Evolutionary conservation across 176 grass and related monocot genomes (phyloP).

Genomic region (Calamus simplicifolius): DNA sequence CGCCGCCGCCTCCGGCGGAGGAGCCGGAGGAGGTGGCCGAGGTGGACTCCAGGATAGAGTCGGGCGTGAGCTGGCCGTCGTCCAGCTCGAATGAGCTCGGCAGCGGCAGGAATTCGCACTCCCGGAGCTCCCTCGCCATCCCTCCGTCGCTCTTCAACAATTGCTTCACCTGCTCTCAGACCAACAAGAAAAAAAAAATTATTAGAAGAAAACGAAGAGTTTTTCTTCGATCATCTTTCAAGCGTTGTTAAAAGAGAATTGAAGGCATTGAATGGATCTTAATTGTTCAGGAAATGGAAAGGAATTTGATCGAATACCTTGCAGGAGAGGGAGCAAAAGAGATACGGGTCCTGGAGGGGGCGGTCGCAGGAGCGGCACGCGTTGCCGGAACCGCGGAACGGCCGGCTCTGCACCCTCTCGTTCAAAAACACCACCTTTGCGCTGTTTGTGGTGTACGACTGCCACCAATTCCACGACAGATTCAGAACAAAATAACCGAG

Average conservation of each 20-base stretch:
- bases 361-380: constrained; percentile 34
- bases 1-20: constrained; percentile 5
- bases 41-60: constrained; percentile 30
- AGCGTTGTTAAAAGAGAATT: too few relatives aligned
- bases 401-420: constrained; percentile 24
- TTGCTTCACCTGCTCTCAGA: constrained; percentile 24
- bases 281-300: too few relatives aligned
- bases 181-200: too few relatives aligned
- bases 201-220: too few relatives aligned
- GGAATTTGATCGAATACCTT: constrained; percentile 16
- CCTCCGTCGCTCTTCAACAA: constrained; percentile 18
- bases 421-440: constrained; percentile 45
- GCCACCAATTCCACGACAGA: too few relatives aligned
- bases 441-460: constrained; percentile 43
- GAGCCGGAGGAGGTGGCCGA: constrained; percentile 18
- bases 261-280: too few relatives aligned
- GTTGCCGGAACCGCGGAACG: constrained; percentile 26
- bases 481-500: too few relatives aligned
- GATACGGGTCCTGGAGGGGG: constrained; percentile 29
- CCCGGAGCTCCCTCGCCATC: constrained; percentile 26
- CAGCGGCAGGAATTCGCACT: constrained; percentile 35
- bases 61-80: constrained; percentile 29
- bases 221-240: too few relatives aligned
- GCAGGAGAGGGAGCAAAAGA: constrained; percentile 41
- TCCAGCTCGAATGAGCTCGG: constrained; percentile 25